Conservation (phyloP, 768 basidiomycete species). For the Daedaleopsis nitida region DNA sequence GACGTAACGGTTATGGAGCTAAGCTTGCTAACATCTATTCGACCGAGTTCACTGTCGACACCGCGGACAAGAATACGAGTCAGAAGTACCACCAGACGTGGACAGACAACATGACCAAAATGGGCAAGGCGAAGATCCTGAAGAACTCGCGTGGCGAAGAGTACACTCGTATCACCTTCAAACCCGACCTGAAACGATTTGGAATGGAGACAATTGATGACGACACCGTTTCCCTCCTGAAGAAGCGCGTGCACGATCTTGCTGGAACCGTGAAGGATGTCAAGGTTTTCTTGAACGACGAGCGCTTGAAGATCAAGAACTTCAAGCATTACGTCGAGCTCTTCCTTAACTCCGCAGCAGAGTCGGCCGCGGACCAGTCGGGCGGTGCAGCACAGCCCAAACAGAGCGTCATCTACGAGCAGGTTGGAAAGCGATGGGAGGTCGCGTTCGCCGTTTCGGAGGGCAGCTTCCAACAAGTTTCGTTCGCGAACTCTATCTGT, state of each 20-base stretch:
- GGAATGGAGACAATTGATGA: slow-evolving; percentile 91
- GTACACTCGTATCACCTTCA: slow-evolving; percentile 91
- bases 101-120: slow-evolving; percentile 89
- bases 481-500: slow-evolving; percentile 96
- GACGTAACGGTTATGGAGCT: slow-evolving; percentile 97
- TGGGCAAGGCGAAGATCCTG: slow-evolving; percentile 90
- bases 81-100: slow-evolving; percentile 97
- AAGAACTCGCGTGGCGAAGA: slow-evolving; percentile 87
- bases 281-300: slow-evolving; percentile 93
- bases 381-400: slow-evolving; percentile 82
- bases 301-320: slow-evolving; percentile 87
- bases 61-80: slow-evolving; percentile 80
- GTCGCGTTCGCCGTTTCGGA: slow-evolving; percentile 94
- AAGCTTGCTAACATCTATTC: slow-evolving; percentile 99
- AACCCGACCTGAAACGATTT: slow-evolving; percentile 89
- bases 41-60: slow-evolving; percentile 92
- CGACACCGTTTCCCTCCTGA: slow-evolving; percentile 85
- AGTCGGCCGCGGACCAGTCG: slow-evolving; percentile 65
- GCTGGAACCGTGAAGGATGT: slow-evolving; percentile 93
- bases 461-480: slow-evolving; percentile 89
- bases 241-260: slow-evolving; percentile 95
- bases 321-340: slow-evolving; percentile 98
- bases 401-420: slow-evolving; percentile 80
- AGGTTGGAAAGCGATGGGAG: slow-evolving; percentile 85
- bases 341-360: slow-evolving; percentile 79